Base-by-base conservation (phyloP, 352 stramenopile species). In the Phytophthora sp. region DNA sequence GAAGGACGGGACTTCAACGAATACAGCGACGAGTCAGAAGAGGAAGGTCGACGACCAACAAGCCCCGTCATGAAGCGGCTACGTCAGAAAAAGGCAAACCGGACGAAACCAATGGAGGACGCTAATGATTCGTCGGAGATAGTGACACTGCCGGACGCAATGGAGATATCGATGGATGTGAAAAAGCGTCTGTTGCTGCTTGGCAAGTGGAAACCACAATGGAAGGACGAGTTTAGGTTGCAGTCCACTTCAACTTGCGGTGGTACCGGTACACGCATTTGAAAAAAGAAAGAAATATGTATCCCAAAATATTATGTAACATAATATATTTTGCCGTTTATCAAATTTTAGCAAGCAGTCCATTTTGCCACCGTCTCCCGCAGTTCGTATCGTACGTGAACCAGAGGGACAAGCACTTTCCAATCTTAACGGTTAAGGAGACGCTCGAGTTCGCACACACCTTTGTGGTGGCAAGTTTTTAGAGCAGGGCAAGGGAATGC, bases 31-130 rank as follows among this genome's bases (percentile, higher is more conserved):
- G 52, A 56, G 3, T 73, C 63, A 0, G 69, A 76, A 2, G 41
- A 59, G 1, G 56, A 67, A 7, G 44, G 61, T 4, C 69, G 71
- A 5, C 68, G 76, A 26, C 80, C 82, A 15, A 73, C 80, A 21
- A 90, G 82, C 57, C 82, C 80, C 2, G 80, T 89, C 16, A 64
- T 82, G 52, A 90, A 89, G 70, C 80, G 80, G 3, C 44, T 86
- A 13, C 64, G 47, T 11, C 53, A 76, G 39, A 81, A 72, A 38
- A 70, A 74, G 21, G 15, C 21, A 2, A 61, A 56, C 6, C n/a
- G 51, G 16, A 63, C 26, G 20, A 54, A 24, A 44, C 1, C 41
- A 41, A 31, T 12, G 11, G 57, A 57, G 20, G 35, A 29, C 2
- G n/a, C n/a, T 44, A 16, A 12, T 12, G 47, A 51, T 23, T 21